A percentile compares a stretch with the other conserved stretches of the same genome.
These are phyloP conservation scores for Carpinus fangiana DNA, from an alignment of 306 rosid species.

Conservation along the genomic window DNA sequence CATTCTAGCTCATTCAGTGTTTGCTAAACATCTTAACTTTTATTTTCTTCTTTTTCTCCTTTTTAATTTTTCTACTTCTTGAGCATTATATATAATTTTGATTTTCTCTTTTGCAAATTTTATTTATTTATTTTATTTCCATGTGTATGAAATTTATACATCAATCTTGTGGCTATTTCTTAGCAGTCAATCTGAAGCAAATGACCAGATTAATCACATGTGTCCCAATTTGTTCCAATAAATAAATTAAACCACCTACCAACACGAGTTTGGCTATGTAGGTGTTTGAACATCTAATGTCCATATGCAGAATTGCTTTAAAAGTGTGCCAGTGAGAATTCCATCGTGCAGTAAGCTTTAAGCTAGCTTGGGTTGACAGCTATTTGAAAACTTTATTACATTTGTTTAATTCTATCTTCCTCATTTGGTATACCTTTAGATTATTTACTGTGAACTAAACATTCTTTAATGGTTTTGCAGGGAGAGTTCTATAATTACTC, in stretches of 20 bases:
- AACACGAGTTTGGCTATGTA: not conserved
- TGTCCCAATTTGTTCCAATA: not conserved
- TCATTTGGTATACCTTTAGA: not conserved
- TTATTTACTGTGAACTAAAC: conserved; percentile 21
- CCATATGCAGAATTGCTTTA: not conserved
- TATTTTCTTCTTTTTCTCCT: not conserved
- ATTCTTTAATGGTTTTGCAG: conserved; percentile 39
- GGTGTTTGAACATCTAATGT: not conserved
- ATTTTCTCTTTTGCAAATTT: not conserved
- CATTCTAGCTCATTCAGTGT: not conserved
- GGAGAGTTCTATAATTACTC: conserved; percentile 98
- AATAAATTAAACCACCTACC: not conserved
- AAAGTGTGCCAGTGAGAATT: not conserved
- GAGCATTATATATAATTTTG: not conserved
- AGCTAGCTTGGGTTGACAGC: not conserved
- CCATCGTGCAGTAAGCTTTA: not conserved
- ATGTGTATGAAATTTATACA: not conserved
- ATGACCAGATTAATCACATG: not conserved
- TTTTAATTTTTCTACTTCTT: not conserved
- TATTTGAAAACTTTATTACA: conserved; percentile 17
- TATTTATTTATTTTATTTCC: not conserved
- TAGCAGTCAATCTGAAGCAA: not conserved
- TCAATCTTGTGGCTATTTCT: not conserved
- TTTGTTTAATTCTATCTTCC: conserved; percentile 16
- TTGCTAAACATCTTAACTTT: not conserved